phyloP scores from a whole-genome alignment of 2,329 filamentous ascomycete genomes.

The Fusarium sarcochroum region DNA sequence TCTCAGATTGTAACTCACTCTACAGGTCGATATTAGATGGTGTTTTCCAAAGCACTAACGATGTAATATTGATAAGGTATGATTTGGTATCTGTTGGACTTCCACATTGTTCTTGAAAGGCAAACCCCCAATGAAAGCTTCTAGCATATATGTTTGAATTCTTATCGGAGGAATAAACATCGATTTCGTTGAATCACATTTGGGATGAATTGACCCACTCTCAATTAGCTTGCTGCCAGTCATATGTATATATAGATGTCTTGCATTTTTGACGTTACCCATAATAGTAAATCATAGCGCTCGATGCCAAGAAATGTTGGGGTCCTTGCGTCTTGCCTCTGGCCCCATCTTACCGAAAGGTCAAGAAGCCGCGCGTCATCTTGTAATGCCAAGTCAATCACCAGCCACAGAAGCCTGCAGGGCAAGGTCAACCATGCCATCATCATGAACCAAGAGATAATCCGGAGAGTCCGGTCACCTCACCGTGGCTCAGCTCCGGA shows the following conservation, averaged over 20 bases:
- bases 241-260: background rate
- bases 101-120: too few species aligned
- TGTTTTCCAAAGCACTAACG: too few species aligned
- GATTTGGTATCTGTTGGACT: too few species aligned
- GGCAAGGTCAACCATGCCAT: background rate
- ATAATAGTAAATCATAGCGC: background rate
- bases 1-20: too few species aligned
- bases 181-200: too few species aligned
- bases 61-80: too few species aligned
- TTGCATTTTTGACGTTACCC: background rate
- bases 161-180: too few species aligned
- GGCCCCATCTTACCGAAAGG: background rate
- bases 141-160: too few species aligned
- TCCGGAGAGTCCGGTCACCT: constrained; percentile 22
- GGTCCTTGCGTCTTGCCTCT: constrained; percentile 3
- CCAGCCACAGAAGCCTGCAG: constrained; percentile 26
- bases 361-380: constrained; percentile 25
- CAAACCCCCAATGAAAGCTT: too few species aligned
- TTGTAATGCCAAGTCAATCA: constrained; percentile 32
- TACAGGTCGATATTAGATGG: too few species aligned
- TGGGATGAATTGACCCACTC: too few species aligned
- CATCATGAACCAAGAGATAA: background rate
- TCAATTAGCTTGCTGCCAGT: too few species aligned
- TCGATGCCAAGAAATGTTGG: background rate
- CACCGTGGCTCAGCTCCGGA: constrained; percentile 11